Base-by-base conservation (phyloP, 1,284 basidiomycete genomes). In the Cutaneotrichosporon cyanovorans region DNA sequence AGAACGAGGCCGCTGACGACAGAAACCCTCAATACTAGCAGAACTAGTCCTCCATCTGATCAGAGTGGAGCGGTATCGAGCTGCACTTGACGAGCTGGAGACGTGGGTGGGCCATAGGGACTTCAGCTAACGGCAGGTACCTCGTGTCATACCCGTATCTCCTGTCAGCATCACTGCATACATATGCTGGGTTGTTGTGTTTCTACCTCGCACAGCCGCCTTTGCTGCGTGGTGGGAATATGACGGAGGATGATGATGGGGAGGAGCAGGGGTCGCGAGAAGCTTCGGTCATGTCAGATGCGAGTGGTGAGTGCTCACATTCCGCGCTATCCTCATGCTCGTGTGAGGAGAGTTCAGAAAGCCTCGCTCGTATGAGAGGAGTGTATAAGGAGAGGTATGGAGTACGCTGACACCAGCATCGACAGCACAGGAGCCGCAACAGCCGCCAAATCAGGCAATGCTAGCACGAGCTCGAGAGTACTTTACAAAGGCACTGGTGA, bases 111-210 rank as follows among this genome's bases (percentile, higher is more conserved):
- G 80, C 70, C 7, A 15, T 19, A 22, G 8, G 8, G 19, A 32
- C 12, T 5, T 21, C 19, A 20, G 36, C 48, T 50, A 37, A 44
- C 54, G 31, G 37, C 55, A 91, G 87, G 28, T 91, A 86, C 64
- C 76, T 92, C 11, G 82, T 85, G 0, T 84, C 85, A 1, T 83
- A 84, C 63, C 89, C 89, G 0, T 92, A 84, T 71, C 81, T 83
- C 60, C 83, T 87, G 53, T 85, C 87, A 50, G 77, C 83, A 2
- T 72, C 80, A 2, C 73, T 92, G 31, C 86, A 91, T 60, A 74
- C 81, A 8, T 90, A 91, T 56, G 87, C 87, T 3, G 89, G 86
- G 3, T 69, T 91, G 50, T 70, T 87, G 10, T 78, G 76, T 32
- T 73, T 89, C 51, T 76, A 66, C 43, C 61, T 74, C 19, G 71